Evolutionary conservation across 2,329 filamentous ascomycete genomes (phyloP).

Genomic region (Chrysoporthe cubensis): DNA sequence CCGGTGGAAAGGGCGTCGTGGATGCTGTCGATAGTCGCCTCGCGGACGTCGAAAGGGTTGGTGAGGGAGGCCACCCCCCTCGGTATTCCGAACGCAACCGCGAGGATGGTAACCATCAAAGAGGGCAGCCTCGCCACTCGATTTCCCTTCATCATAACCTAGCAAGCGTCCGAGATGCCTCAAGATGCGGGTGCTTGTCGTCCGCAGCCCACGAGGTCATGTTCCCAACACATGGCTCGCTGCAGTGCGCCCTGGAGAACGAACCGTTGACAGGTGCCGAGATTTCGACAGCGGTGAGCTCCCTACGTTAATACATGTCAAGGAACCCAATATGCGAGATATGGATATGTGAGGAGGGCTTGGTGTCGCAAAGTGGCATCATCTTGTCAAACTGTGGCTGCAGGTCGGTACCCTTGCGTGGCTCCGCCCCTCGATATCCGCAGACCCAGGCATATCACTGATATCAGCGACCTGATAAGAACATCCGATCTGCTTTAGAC

Average conservation of each 20-base stretch:
- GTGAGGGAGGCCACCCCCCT: slow-evolving; percentile 8
- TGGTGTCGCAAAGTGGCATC: not conserved
- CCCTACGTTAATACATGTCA: not conserved
- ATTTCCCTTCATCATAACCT: not conserved
- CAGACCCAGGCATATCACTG: not conserved
- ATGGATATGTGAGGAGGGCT: not conserved
- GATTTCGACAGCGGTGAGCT: not conserved
- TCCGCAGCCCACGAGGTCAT: not conserved
- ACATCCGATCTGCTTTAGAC: not conserved
- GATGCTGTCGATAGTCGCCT: slow-evolving; percentile 61
- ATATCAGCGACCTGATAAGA: not conserved
- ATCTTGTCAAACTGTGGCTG: not conserved
- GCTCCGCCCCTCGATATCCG: not conserved
- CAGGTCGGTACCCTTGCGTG: not conserved
- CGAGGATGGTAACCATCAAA: not conserved
- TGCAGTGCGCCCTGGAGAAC: no score
- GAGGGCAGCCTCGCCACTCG: no score
- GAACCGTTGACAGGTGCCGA: not conserved
- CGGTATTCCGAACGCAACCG: not conserved
- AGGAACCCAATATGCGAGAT: not conserved
- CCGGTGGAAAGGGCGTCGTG: slow-evolving; percentile 59
- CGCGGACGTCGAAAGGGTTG: slow-evolving; percentile 53
- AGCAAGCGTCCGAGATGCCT: not conserved
- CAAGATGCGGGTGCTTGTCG: not conserved
- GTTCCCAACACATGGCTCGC: not conserved